Percentiles rank a stretch among this genome's conserved stretches.
phyloP scores from a whole-genome alignment of 345 rosid species.

The Syzygium grande region DNA sequence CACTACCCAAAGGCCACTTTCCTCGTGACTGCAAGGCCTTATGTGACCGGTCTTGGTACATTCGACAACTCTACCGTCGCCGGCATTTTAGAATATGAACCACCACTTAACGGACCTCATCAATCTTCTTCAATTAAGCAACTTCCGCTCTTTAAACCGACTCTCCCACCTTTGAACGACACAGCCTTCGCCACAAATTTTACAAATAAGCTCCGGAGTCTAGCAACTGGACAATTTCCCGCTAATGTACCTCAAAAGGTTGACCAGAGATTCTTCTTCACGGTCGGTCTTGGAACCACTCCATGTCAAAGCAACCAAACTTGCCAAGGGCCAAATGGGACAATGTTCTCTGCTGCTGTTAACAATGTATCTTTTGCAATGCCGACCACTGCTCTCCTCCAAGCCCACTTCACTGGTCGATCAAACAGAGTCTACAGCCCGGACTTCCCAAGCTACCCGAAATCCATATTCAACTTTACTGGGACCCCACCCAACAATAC shows the following conservation, averaged over 20 bases:
- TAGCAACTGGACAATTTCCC: conserved; percentile 29
- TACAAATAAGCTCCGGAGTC: conserved; percentile 36
- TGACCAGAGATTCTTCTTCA: conserved; percentile 40
- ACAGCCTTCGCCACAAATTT: conserved; percentile 40
- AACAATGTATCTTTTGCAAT: conserved; percentile 50
- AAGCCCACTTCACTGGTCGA: conserved; percentile 40
- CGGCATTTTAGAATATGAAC: conserved; percentile 25
- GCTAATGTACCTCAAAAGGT: conserved; percentile 52
- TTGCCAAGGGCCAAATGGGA: conserved; percentile 61
- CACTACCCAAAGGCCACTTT: conserved; percentile 32
- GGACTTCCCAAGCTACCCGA: conserved; percentile 33
- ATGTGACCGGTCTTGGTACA: conserved; percentile 56
- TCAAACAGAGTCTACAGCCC: conserved; percentile 39
- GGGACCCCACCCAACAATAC: conserved; percentile 50
- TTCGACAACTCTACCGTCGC: conserved; percentile 41
- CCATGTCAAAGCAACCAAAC: conserved; percentile 46
- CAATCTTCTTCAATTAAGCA: conserved; percentile 15
- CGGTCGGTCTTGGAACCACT: conserved; percentile 44
- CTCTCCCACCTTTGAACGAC: conserved; percentile 50
- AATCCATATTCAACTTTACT: conserved; percentile 35
- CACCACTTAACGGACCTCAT: conserved; percentile 4
- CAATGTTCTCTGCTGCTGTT: conserved; percentile 54
- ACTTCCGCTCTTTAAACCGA: conserved; percentile 35
- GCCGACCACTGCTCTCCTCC: conserved; percentile 59
- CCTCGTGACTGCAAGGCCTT: conserved; percentile 54